Conservation (phyloP, 768 basidiomycete species). For the Exsudoporus frostii region DNA sequence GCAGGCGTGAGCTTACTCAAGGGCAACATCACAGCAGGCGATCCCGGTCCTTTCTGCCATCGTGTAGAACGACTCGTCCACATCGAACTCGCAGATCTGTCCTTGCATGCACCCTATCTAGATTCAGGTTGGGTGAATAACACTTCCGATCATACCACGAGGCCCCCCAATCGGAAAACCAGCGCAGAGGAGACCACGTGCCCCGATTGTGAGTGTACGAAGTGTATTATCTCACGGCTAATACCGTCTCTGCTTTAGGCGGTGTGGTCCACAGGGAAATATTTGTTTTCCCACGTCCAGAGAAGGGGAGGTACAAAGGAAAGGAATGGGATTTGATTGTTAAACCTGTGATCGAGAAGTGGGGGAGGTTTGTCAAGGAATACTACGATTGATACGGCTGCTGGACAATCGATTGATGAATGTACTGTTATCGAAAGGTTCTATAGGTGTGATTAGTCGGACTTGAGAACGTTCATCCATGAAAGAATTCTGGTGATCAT, state of each 20-base stretch:
- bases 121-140: conserved; percentile 45
- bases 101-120: conserved; percentile 56
- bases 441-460: neutral
- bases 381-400: conserved; percentile 24
- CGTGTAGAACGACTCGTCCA: conserved; percentile 78
- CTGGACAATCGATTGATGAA: neutral
- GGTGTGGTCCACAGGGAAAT: conserved; percentile 72
- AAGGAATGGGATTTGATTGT: conserved; percentile 76
- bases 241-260: conserved; percentile 34
- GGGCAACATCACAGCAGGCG: conserved; percentile 60
- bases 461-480: neutral
- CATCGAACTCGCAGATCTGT: conserved; percentile 73
- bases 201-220: conserved; percentile 42
- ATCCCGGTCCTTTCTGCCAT: conserved; percentile 64
- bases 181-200: conserved; percentile 30
- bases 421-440: neutral
- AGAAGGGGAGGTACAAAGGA: conserved; percentile 50
- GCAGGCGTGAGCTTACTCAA: conserved; percentile 51
- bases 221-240: neutral
- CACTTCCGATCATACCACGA: conserved; percentile 23
- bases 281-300: conserved; percentile 64
- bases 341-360: conserved; percentile 71
- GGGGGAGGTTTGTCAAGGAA: conserved; percentile 61
- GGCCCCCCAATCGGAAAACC: conserved; percentile 13
- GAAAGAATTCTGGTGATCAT: neutral